Evolutionary conservation across 441 rosid species (phyloP).

Genomic region (Hura crepitans): DNA sequence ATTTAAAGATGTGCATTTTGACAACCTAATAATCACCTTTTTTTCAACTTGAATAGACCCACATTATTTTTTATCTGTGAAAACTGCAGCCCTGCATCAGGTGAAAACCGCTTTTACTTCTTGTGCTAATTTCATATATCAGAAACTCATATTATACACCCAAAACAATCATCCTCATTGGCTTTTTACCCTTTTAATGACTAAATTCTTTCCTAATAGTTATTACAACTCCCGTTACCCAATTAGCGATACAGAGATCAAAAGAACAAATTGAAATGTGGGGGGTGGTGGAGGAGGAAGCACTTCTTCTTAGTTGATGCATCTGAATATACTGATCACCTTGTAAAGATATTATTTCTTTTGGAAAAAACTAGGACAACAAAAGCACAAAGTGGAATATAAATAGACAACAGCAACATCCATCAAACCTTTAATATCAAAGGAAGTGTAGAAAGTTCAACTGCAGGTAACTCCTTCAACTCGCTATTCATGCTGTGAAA

Average conservation of each 20-base stretch:
- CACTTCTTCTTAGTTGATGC: neutral
- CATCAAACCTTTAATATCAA: slow-evolving; percentile 74
- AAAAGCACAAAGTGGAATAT: neutral
- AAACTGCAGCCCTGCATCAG: neutral
- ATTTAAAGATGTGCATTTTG: neutral
- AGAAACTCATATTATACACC: neutral
- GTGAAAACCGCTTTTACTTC: neutral
- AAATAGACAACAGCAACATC: slow-evolving; percentile 12
- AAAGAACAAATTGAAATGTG: neutral
- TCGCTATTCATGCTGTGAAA: slow-evolving; percentile 78
- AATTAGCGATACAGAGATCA: neutral
- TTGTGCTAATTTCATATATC: neutral
- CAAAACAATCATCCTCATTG: neutral
- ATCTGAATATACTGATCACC: neutral
- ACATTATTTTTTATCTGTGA: neutral
- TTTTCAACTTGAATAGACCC: neutral
- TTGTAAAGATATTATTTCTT: neutral
- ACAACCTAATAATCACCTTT: neutral
- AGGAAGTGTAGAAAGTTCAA: slow-evolving; percentile 94
- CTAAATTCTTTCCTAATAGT: neutral
- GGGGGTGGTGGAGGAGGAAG: neutral
- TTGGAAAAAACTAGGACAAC: neutral
- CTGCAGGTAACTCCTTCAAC: slow-evolving; percentile 89
- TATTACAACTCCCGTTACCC: neutral
- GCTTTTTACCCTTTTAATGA: neutral